Conservation (phyloP, 2,329 filamentous ascomycete species). For the Macroventuria anomochaeta region DNA sequence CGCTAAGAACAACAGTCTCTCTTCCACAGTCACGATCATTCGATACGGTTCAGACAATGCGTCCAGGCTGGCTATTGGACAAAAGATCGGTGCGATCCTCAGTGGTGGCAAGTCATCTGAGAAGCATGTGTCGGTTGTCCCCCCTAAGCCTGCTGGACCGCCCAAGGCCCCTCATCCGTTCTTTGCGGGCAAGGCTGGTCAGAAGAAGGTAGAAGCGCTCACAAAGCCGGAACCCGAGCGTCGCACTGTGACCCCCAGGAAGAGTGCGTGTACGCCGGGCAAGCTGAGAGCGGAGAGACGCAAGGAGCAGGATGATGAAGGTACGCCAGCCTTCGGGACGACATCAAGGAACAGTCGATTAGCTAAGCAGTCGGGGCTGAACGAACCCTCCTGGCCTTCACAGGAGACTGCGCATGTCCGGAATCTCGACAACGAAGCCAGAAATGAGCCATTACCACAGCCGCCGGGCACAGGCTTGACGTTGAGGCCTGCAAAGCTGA, state of each 20-base stretch:
- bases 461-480: neutral
- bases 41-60: slow-evolving; percentile 63
- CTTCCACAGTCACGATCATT: slow-evolving; percentile 59
- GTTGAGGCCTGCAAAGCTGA: slow-evolving; percentile 46
- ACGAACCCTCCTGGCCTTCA: slow-evolving; percentile 74
- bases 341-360: slow-evolving; percentile 30
- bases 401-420: slow-evolving; percentile 60
- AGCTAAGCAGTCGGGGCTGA: slow-evolving; percentile 69
- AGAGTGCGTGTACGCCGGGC: slow-evolving; percentile 55
- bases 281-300: slow-evolving; percentile 51
- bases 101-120: slow-evolving; percentile 37
- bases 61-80: slow-evolving; percentile 59
- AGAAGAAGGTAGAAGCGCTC: slow-evolving; percentile 30
- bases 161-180: slow-evolving; percentile 70
- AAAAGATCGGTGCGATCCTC: slow-evolving; percentile 70
- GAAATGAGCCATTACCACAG: neutral
- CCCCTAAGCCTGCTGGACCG: slow-evolving; percentile 40
- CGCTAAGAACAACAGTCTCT: slow-evolving; percentile 31
- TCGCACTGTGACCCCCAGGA: slow-evolving; percentile 30
- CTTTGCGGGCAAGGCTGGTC: slow-evolving; percentile 64
- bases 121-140: slow-evolving; percentile 23
- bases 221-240: slow-evolving; percentile 17
- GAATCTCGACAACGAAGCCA: slow-evolving; percentile 23
- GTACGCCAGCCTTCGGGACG: slow-evolving; percentile 29
- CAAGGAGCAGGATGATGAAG: slow-evolving; percentile 24